Conservation (phyloP, 2,329 filamentous ascomycete species). For the Aspergillus neoniger region DNA sequence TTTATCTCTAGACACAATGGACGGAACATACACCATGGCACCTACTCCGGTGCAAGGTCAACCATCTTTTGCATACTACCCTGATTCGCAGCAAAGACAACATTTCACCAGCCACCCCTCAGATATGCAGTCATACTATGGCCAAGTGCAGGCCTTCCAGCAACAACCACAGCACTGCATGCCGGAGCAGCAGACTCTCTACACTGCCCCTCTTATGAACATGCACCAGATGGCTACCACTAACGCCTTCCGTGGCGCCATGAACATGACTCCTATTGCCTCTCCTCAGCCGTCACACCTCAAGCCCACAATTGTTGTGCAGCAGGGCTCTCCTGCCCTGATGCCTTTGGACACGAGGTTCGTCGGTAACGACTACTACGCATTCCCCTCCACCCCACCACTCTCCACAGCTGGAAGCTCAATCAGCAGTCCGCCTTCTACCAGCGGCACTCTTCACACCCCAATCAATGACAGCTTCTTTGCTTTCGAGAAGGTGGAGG, state of each 20-base stretch:
- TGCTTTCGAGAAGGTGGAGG: conserved; percentile 66
- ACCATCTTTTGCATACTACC: conserved; percentile 85
- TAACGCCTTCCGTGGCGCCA: conserved; percentile 44
- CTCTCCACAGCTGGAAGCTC: conserved; percentile 82
- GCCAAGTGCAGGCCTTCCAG: conserved; percentile 37
- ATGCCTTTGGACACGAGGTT: conserved; percentile 75
- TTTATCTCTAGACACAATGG: conserved; percentile 55
- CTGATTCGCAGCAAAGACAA: conserved; percentile 70
- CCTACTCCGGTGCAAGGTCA: conserved; percentile 63
- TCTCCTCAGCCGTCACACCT: conserved; percentile 73
- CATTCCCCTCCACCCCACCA: conserved; percentile 82
- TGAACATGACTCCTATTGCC: conserved; percentile 66
- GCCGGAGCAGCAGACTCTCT: conserved; percentile 38
- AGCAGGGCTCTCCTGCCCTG: conserved; percentile 57
- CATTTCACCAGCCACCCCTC: conserved; percentile 70
- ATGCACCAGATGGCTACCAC: conserved; percentile 46
- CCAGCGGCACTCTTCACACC: conserved; percentile 75
- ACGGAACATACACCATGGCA: conserved; percentile 59
- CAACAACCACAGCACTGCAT: conserved; percentile 28
- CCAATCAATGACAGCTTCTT: conserved; percentile 80
- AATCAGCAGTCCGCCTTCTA: conserved; percentile 79
- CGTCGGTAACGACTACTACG: conserved; percentile 62
- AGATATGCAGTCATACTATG: conserved; percentile 51
- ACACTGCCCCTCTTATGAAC: conserved; percentile 48
- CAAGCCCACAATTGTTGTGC: conserved; percentile 71